Base-by-base conservation (phyloP, 2,329 filamentous ascomycete genomes). In the Nemania diffusa region DNA sequence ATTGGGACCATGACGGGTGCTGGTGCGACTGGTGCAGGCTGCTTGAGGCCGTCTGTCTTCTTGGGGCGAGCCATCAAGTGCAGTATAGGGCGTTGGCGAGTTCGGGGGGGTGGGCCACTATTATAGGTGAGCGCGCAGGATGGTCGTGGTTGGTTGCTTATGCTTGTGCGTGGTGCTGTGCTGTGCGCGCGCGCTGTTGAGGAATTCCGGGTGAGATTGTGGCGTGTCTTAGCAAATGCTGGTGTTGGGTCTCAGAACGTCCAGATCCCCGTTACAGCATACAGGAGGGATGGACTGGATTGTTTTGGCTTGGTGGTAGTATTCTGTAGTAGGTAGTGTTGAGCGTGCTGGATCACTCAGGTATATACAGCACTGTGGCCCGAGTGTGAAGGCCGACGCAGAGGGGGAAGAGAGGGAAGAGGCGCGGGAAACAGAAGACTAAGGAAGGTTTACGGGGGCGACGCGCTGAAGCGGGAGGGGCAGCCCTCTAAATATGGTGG, bases 1-100 rank as follows among this genome's bases (percentile, higher is more conserved):
- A 81, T 77, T 26, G 81, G 77, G 64, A 81, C 80, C 73, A 83
- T 80, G 64, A 77, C 73, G 56, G 82, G 79, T 59, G 75, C 75
- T 42, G 76, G 76, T 34, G 78, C 76, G 50, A 79, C 75, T 64
- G 77, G 75, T 6, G 78, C 77, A 32, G 74, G 71, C 68, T 81
- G 80, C 74, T 81, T 80, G 68, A 76, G 70, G 60, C 71, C 74
- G 11, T 79, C 79, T 7, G 73, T 46, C 71, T 82, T 82, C 77
- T 81, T 81, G 50, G 78, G 74, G 63, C 79, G 79, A 65, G 79
- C 77, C 80, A 82, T 82, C 72, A 69, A 73, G 64, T 56, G 42
- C 27, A 52, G 62, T n/a, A 46, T 27, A 34, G 44, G 46, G 62
- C n/a, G 51, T 15, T 46, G 55, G 34, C 6, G 11, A 15, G 5